Percentiles rank a stretch among this genome's conserved stretches.
phyloP scores from a whole-genome alignment of 495 filamentous ascomycete genomes.

The Penicillium fimorum region DNA sequence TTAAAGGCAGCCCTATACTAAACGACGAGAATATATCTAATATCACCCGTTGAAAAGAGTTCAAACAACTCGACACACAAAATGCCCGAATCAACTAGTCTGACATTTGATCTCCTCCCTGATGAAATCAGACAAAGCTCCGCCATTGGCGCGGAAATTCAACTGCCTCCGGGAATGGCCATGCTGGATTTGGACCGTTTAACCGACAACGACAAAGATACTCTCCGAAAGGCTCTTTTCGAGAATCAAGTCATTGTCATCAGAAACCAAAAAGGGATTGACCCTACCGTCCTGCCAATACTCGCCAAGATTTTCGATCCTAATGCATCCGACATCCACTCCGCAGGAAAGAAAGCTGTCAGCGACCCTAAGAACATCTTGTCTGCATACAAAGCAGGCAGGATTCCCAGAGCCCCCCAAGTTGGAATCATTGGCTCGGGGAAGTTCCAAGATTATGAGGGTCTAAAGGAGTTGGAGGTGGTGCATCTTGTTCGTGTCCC shows the following conservation, averaged over 20 bases:
- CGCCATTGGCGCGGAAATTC: constrained; percentile 14
- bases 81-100: constrained; percentile 13
- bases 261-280: constrained; percentile 15
- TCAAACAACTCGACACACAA: background rate
- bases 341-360: constrained; percentile 17
- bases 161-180: constrained; percentile 14
- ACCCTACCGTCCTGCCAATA: constrained; percentile 12
- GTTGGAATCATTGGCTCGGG: constrained; percentile 18
- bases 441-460: constrained; percentile 14
- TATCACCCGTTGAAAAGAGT: background rate
- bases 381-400: constrained; percentile 17
- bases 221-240: constrained; percentile 9
- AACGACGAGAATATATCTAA: background rate
- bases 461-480: constrained; percentile 10
- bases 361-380: constrained; percentile 17
- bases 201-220: constrained; percentile 12
- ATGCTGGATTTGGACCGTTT: constrained; percentile 6
- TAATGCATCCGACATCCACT: constrained; percentile 15
- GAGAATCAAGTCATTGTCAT: constrained; percentile 17
- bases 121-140: constrained; percentile 9
- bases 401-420: constrained; percentile 16
- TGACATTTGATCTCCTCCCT: constrained; percentile 6
- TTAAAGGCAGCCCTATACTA: background rate
- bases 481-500: constrained; percentile 7
- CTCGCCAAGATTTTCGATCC: constrained; percentile 18